Conservation (phyloP, 768 basidiomycete genomes). For the Mrakia gelida region DNA sequence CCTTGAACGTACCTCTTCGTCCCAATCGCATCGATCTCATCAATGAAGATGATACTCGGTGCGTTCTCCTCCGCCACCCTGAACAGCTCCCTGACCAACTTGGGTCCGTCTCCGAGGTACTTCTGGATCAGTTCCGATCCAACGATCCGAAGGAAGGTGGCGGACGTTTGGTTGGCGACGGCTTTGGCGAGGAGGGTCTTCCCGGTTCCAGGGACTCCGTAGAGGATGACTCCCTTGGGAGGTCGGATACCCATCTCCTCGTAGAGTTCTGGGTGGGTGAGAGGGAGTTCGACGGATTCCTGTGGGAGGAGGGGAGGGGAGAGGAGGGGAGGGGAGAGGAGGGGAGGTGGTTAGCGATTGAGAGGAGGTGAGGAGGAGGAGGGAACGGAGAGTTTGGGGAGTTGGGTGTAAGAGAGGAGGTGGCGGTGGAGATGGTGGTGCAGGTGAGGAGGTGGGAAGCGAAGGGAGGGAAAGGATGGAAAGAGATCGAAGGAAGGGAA, state of each 20-base stretch:
- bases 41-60: conserved; percentile 98
- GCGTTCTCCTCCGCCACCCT: conserved; percentile 95
- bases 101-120: conserved; percentile 97
- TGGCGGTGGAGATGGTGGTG: neutral
- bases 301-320: conserved; percentile 39
- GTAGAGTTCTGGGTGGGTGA: conserved; percentile 96
- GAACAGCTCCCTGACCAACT: conserved; percentile 95
- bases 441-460: neutral
- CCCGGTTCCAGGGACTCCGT: conserved; percentile 96
- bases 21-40: conserved; percentile 97
- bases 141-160: conserved; percentile 94
- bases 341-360: neutral
- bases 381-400: neutral
- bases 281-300: conserved; percentile 96
- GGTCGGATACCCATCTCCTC: conserved; percentile 99
- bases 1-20: conserved; percentile 84
- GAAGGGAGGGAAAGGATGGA: neutral
- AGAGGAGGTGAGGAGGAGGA: neutral
- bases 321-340: neutral
- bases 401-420: neutral
- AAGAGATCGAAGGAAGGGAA: neutral
- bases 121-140: conserved; percentile 99
- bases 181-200: conserved; percentile 97
- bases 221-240: conserved; percentile 98
- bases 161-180: conserved; percentile 95